Evolutionary conservation across 2,329 filamentous ascomycete species (phyloP).

Genomic region (Colletotrichum caudatum): DNA sequence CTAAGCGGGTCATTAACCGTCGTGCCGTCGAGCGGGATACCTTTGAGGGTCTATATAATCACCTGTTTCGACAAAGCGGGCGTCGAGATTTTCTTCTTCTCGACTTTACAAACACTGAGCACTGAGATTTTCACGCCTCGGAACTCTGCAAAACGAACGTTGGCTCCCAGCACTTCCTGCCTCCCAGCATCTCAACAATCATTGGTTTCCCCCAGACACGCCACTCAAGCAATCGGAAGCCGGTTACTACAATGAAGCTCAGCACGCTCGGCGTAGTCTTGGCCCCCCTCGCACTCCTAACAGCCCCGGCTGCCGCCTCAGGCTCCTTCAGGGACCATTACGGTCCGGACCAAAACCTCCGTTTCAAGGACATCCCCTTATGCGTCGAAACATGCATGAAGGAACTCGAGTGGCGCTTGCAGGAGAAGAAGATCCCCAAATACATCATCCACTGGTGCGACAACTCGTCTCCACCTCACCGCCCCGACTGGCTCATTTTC

Average conservation of each 20-base stretch:
- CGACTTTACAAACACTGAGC: neutral
- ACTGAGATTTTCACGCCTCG: neutral
- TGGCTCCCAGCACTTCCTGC: neutral
- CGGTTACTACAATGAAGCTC: neutral
- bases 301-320: neutral
- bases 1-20: neutral
- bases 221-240: neutral
- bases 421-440: neutral
- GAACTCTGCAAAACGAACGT: neutral
- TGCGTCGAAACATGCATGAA: neutral
- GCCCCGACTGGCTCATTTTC: neutral
- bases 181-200: accelerated
- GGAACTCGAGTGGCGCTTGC: slow-evolving; percentile 10
- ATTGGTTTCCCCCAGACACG: no score
- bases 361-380: neutral
- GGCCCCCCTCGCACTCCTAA: neutral
- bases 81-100: neutral
- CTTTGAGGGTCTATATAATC: neutral
- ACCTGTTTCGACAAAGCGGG: neutral
- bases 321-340: neutral
- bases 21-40: neutral
- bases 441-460: neutral
- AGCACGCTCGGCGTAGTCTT: neutral
- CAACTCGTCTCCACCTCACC: slow-evolving; percentile 1
- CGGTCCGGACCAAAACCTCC: neutral